These are phyloP conservation scores for Clarireedia sp. DNA, from an alignment of 2,329 filamentous ascomycete species.

Conservation along the genomic window DNA sequence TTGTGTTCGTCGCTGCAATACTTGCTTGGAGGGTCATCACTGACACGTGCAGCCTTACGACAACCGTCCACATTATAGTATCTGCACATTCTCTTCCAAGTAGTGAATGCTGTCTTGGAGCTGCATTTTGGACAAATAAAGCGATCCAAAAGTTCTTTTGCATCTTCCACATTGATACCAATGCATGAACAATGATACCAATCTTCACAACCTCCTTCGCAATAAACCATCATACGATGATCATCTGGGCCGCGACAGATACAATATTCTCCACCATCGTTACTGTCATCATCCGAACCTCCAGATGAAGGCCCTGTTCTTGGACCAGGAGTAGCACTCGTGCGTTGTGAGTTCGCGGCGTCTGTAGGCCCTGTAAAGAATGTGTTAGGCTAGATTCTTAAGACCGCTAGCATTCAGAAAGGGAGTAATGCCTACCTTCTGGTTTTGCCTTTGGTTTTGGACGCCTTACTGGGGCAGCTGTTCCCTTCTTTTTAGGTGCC, in stretches of 20 bases:
- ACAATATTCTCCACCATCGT: slow-evolving; percentile 29
- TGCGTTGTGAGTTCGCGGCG: slow-evolving; percentile 9
- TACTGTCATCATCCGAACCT: slow-evolving; percentile 22
- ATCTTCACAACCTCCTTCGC: slow-evolving; percentile 28
- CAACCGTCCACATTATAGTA: slow-evolving; percentile 21
- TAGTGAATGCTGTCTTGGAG: slow-evolving; percentile 21
- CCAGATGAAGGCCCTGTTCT: slow-evolving; percentile 8
- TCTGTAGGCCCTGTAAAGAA: slow-evolving; percentile 2
- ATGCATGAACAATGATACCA: slow-evolving; percentile 30
- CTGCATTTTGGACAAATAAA: slow-evolving; percentile 28
- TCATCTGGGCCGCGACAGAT: slow-evolving; percentile 29
- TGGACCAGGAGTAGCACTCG: slow-evolving; percentile 13
- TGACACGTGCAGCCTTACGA: slow-evolving; percentile 25
- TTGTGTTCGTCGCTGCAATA: slow-evolving; percentile 28
- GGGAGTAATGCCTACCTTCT: slow-evolving; percentile 20
- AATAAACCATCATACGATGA: slow-evolving; percentile 30
- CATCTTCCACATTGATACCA: slow-evolving; percentile 23
- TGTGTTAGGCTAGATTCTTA: neutral
- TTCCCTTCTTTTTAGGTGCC: slow-evolving; percentile 22
- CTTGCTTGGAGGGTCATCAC: slow-evolving; percentile 24
- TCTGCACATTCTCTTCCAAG: slow-evolving; percentile 28
- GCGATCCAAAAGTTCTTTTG: slow-evolving; percentile 26
- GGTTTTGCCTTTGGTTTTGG: slow-evolving; percentile 15
- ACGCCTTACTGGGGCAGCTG: slow-evolving; percentile 19
- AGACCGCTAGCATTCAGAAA: neutral